phyloP scores from a whole-genome alignment of 495 filamentous ascomycete genomes.

The Rostrohypoxylon terebratum region DNA sequence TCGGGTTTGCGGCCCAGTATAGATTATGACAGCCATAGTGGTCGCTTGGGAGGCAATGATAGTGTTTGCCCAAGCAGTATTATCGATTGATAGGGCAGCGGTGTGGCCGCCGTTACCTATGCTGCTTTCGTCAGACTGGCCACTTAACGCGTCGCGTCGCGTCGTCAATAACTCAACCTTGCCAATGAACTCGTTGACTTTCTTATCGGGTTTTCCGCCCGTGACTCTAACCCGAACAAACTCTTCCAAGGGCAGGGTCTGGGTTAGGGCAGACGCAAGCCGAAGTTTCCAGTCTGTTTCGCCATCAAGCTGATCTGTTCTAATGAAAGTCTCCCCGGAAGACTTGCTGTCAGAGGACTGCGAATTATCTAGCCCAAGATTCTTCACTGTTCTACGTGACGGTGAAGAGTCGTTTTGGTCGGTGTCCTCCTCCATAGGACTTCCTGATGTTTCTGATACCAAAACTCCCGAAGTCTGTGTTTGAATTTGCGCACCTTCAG shows the following conservation, averaged over 20 bases:
- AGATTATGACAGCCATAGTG: slow-evolving; percentile 88
- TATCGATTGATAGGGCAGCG: slow-evolving; percentile 88
- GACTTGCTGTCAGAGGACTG: slow-evolving; percentile 48
- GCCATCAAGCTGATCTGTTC: slow-evolving; percentile 97
- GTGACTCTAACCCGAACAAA: slow-evolving; percentile 80
- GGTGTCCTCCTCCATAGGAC: slow-evolving; percentile 46
- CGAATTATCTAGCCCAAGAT: slow-evolving; percentile 26
- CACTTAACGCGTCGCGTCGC: slow-evolving; percentile 53
- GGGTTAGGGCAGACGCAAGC: slow-evolving; percentile 84
- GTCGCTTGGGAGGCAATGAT: slow-evolving; percentile 92
- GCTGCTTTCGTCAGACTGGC: slow-evolving; percentile 47
- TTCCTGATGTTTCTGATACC: slow-evolving; percentile 54
- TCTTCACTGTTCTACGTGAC: slow-evolving; percentile 4
- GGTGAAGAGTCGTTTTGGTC: slow-evolving; percentile 23
- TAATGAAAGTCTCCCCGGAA: slow-evolving; percentile 91
- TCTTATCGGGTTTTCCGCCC: slow-evolving; percentile 88
- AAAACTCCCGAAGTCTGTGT: slow-evolving; percentile 47
- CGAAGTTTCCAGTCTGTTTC: slow-evolving; percentile 99
- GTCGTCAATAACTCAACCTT: slow-evolving; percentile 73
- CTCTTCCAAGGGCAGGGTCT: slow-evolving; percentile 73
- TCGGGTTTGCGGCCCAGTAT: slow-evolving; percentile 94
- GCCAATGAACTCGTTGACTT: slow-evolving; percentile 93
- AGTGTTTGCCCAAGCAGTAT: slow-evolving; percentile 99
- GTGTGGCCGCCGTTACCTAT: slow-evolving; percentile 57
- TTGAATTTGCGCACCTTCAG: slow-evolving; percentile 62